These are phyloP conservation scores for Trypanosomatidae sp. DNA, from an alignment of 208 protist genomes.

Conservation along the genomic window DNA sequence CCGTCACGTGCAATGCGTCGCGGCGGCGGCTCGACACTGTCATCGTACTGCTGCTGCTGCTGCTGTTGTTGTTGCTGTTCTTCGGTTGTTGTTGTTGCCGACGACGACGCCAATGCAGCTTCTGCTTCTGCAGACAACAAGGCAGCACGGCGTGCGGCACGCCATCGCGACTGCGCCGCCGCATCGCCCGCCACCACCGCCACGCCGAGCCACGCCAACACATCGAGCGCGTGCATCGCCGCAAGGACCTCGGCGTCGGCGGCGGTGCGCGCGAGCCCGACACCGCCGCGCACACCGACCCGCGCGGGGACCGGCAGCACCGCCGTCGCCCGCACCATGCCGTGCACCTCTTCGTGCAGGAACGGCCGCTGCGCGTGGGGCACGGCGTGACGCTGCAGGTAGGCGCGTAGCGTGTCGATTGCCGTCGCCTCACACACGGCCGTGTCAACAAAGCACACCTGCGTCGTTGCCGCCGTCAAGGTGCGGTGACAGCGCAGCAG, in stretches of 20 bases:
- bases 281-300: slow-evolving; percentile 72
- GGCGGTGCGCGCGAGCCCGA: slow-evolving; percentile 44
- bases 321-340: slow-evolving; percentile 50
- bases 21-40: too few relatives aligned
- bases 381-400: slow-evolving; percentile 14
- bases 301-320: slow-evolving; percentile 48
- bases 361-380: slow-evolving; percentile 22
- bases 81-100: too few relatives aligned
- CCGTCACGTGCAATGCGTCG: slow-evolving; percentile 28
- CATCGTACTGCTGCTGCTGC: too few relatives aligned
- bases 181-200: background rate
- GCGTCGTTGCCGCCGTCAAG: slow-evolving; percentile 25
- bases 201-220: slow-evolving; percentile 41
- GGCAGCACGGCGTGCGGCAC: background rate
- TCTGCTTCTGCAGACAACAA: slow-evolving; percentile 1
- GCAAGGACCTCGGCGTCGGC: slow-evolving; percentile 45
- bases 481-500: slow-evolving; percentile 39
- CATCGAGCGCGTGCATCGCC: slow-evolving; percentile 78
- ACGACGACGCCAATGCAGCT: too few relatives aligned
- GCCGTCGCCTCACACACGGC: slow-evolving; percentile 20
- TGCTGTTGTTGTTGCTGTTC: too few relatives aligned
- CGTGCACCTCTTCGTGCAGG: slow-evolving; percentile 19
- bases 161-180: background rate
- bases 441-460: slow-evolving; percentile 58
- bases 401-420: slow-evolving; percentile 23